Evolutionary conservation across 495 filamentous ascomycete genomes (phyloP).

Genomic region (Talaromyces adpressus): DNA sequence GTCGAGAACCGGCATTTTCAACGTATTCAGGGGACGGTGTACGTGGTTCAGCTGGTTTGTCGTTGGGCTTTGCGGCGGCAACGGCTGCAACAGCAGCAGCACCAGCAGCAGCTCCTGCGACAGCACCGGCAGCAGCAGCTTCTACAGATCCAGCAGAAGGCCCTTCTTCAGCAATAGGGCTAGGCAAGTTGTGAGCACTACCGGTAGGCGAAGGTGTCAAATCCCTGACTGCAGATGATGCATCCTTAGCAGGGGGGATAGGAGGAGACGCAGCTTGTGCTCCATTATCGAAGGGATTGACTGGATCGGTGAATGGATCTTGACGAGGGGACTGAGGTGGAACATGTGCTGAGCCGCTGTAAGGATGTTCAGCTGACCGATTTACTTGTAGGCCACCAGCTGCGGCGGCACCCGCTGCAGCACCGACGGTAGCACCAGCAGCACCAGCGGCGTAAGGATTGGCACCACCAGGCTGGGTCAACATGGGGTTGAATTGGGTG

Average conservation of each 20-base stretch:
- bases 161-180: conserved; percentile 6
- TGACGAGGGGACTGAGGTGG: conserved; percentile 24
- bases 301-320: conserved; percentile 41
- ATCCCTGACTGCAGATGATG: neutral
- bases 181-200: conserved; percentile 12
- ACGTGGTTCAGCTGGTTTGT: conserved; percentile 21
- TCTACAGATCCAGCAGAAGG: neutral
- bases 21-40: conserved; percentile 23
- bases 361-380: conserved; percentile 12
- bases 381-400: conserved; percentile 16
- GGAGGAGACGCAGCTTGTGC: conserved; percentile 33
- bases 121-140: conserved; percentile 18
- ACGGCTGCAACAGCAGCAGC: conserved; percentile 28
- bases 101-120: conserved; percentile 23
- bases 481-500: conserved; percentile 73
- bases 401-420: conserved; percentile 8
- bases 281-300: conserved; percentile 44
- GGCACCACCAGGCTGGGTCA: conserved; percentile 28
- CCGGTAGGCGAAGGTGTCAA: conserved; percentile 6
- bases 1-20: conserved; percentile 10
- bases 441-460: conserved; percentile 15
- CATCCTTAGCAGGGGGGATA: conserved; percentile 12
- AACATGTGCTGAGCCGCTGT: conserved; percentile 6
- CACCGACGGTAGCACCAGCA: conserved; percentile 13
- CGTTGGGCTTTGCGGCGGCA: conserved; percentile 22